Evolutionary conservation across 495 filamentous ascomycete genomes (phyloP), one percentile per base, ranked within the genome.

Genomic region (Penicillium canescens): DNA sequence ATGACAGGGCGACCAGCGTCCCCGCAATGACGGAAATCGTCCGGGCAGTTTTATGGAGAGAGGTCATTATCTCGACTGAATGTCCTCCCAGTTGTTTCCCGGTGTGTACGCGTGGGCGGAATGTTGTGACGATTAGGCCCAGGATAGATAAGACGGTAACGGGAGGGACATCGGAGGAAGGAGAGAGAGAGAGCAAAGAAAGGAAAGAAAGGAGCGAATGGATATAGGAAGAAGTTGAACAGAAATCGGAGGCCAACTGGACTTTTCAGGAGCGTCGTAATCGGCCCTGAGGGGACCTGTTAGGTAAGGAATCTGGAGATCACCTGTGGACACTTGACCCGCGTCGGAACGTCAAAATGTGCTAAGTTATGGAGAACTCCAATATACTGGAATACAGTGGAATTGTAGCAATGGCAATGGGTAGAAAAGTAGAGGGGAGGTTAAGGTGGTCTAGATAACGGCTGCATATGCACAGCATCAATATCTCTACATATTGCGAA

Each of bases 1-100:
- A 95, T 54, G 92, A 89, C 52, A 98, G 75, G 34, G 92, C 84
- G 55, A 98, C 91, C 56, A 85, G 66, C 34, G 91, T 96, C 20
- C 89, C 93, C 26, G 94, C 94, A 60, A 92, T 71, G 45, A 90
- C 90, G 55, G 91, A 93, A 49, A 90, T 75, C 36, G 92, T 69
- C 68, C 91, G 72, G 23, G 65, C 66, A 31, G 62, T 69, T 48
- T 60, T 66, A 47, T 66, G 61, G 31, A 50, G 16, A 33, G 68
- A 66, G 34, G 59, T 41, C 67, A 76, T 73, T 34, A 46, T 50
- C 54, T 52, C 24, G 24, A 23, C 12, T 51, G n/a, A 37, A 39
- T 41, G 53, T 55, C 57, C 40, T 38, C 41, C 28, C 16, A 33
- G 18, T 9, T 23, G 16, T 14, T 38, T 26, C 23, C 20, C 46